Evolutionary conservation across 805 yeast species (phyloP), one percentile per base, ranked within the genome.

Genomic region (Yarrowia sp.): DNA sequence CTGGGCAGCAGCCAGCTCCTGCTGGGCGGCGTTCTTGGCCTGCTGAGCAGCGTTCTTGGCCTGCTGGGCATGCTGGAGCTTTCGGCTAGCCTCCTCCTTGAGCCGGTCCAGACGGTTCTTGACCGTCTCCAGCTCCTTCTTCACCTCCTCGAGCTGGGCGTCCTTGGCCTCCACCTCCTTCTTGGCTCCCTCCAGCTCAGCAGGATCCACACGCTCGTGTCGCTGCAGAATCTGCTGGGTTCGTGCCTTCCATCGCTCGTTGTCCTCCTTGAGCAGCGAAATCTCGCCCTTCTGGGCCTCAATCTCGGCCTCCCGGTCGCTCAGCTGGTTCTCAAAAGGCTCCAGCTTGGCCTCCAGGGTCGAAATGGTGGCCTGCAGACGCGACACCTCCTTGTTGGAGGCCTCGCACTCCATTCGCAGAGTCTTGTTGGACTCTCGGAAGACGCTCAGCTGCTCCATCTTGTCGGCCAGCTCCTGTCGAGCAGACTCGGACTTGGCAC

Each of bases 351-450:
- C 67, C 5, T 70, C 66, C 2, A 77, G 56, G 0, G 63, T 66
- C 3, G 69, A 68, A 14, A 83, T 59, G 64, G 79, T 73, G 2
- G 64, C 51, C 67, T 83, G 82, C 38, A 86, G 74, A 6, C 70
- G 71, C 39, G 68, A 66, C 13, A 77, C 73, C 59, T 70, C 73
- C 14, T 68, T 66, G 21, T 70, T 63, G 41, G 72, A 72, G 4
- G 68, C 64, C 22, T 71, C 70, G 61, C 78, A 73, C 60, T 85
- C 89, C 61, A 76, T 76, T 56, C 92, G 78, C 65, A 87, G 76
- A 1, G 88, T 81, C 8, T 78, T 74, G 67, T 87, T 87, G 67
- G 90, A 85, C 71, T 87, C 93, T 59, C 88, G 77, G 61, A 87
- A 72, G 24, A 86, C 74, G 66, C 82, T 84, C 70, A 87, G 71